Conservation (phyloP, 2,329 filamentous ascomycete species). For the Chaetomiaceae sp. region DNA sequence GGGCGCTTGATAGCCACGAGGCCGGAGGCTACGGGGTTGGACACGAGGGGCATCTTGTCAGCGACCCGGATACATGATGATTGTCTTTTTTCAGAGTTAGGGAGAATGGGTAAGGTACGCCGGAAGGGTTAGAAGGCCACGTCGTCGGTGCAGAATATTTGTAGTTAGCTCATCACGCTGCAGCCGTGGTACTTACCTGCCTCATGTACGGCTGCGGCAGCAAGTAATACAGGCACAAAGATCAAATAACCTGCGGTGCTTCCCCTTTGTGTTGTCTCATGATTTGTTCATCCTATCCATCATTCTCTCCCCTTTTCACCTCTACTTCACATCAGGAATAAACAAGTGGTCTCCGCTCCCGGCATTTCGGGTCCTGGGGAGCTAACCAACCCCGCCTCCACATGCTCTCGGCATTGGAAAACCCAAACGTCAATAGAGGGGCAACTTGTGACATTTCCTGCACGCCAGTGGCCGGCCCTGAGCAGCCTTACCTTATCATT, state of each 20-base stretch:
- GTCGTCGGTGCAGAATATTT: constrained; percentile 7
- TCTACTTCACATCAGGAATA: background rate
- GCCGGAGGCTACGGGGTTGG: constrained; percentile 1
- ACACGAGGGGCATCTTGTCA: constrained; percentile 5
- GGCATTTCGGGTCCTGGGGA: background rate
- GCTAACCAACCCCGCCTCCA: constrained; percentile 10
- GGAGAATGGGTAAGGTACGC: constrained; percentile 12
- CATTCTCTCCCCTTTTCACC: background rate
- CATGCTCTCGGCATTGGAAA: constrained; percentile 4
- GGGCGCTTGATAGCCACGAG: background rate
- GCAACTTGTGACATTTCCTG: constrained; percentile 9
- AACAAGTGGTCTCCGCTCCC: background rate
- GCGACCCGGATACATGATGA: constrained; percentile 4
- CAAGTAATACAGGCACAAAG: constrained; percentile 9
- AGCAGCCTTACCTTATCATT: no score
- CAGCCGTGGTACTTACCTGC: background rate
- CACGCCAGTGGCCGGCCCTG: background rate
- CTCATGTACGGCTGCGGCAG: background rate
- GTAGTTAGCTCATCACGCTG: constrained; percentile 5
- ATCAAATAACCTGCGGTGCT: background rate
- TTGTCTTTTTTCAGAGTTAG: constrained; percentile 9
- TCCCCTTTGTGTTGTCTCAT: background rate
- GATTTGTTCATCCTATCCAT: background rate
- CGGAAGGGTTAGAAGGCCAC: constrained; percentile 14
- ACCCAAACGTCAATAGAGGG: constrained; percentile 21